Conservation (phyloP, 148 eudicot species). For the Spergularia marina region DNA sequence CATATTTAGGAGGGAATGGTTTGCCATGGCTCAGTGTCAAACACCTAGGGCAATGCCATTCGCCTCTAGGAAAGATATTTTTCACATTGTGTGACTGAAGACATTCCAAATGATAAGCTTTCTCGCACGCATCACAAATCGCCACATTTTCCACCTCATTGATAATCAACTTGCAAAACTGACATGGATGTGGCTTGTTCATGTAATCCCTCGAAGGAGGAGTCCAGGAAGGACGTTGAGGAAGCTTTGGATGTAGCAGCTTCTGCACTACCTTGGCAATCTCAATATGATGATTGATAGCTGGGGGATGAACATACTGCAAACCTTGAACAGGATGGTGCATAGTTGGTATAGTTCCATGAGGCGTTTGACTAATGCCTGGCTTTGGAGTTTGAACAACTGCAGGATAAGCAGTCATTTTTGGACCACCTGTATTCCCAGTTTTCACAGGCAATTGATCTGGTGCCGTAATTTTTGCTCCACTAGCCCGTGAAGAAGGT, state of each 20-base stretch:
- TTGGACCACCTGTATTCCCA: conserved; percentile 43
- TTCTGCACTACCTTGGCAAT: conserved; percentile 73
- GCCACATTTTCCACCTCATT: conserved; percentile 72
- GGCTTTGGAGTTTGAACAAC: conserved; percentile 40
- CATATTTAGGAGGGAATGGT: conserved; percentile 91
- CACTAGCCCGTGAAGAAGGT: conserved; percentile 36
- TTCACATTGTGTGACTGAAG: conserved; percentile 60
- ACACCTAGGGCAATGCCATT: conserved; percentile 94
- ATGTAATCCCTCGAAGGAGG: conserved; percentile 91
- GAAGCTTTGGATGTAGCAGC: conserved; percentile 49
- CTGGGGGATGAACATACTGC: conserved; percentile 40
- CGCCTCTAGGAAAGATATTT: conserved; percentile 61
- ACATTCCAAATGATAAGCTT: conserved; percentile 82
- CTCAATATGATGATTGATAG: conserved; percentile 54
- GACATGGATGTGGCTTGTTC: conserved; percentile 74
- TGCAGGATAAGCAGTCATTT: conserved; percentile 37
- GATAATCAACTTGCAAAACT: conserved; percentile 57
- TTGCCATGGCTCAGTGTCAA: conserved; percentile 68
- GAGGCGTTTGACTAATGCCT: conserved; percentile 36
- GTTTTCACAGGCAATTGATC: conserved; percentile 36
- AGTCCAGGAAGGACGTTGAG: conserved; percentile 56
- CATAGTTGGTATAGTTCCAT: conserved; percentile 32
- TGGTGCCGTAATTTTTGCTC: conserved; percentile 41
- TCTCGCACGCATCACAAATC: conserved; percentile 95
- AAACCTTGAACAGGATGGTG: conserved; percentile 49